phyloP scores from a whole-genome alignment of 768 basidiomycete species.

The Pleurotus tuber-regium region DNA sequence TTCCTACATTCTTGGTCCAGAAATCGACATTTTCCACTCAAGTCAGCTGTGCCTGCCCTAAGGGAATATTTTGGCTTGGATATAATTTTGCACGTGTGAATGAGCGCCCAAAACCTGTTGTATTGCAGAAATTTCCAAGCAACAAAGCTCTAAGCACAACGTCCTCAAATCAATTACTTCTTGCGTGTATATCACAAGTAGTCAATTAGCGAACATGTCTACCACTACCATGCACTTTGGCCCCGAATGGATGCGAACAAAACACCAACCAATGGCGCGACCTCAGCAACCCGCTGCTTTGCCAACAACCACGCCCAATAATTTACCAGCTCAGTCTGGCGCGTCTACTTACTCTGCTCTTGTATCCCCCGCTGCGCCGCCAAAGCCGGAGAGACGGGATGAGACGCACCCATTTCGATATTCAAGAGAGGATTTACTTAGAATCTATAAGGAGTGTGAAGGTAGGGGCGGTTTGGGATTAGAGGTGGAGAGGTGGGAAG shows the following conservation, averaged over 20 bases:
- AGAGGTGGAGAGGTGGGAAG: conserved; percentile 89
- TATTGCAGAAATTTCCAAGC: conserved; percentile 31
- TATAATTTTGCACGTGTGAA: conserved; percentile 44
- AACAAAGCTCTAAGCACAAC: conserved; percentile 21
- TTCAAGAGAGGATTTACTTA: conserved; percentile 80
- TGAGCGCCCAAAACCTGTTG: conserved; percentile 12
- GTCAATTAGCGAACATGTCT: conserved; percentile 37
- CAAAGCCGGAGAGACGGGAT: conserved; percentile 55
- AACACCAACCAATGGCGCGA: conserved; percentile 55
- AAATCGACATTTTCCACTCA: not conserved
- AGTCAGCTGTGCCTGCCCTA: conserved; percentile 36
- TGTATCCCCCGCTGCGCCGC: conserved; percentile 52
- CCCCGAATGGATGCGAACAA: conserved; percentile 90
- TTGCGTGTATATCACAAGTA: conserved; percentile 19
- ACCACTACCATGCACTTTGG: conserved; percentile 84
- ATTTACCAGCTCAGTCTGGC: conserved; percentile 38
- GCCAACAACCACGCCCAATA: conserved; percentile 58
- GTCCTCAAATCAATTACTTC: conserved; percentile 17
- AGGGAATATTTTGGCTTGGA: conserved; percentile 19
- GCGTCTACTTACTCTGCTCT: conserved; percentile 72
- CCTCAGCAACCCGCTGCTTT: conserved; percentile 50
- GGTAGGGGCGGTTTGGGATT: conserved; percentile 72
- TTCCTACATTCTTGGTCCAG: no score
- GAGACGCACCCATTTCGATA: conserved; percentile 80
- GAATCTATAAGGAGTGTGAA: conserved; percentile 79